phyloP scores from a whole-genome alignment of 2,329 filamentous ascomycete species.

The Macrophomina tecta region DNA sequence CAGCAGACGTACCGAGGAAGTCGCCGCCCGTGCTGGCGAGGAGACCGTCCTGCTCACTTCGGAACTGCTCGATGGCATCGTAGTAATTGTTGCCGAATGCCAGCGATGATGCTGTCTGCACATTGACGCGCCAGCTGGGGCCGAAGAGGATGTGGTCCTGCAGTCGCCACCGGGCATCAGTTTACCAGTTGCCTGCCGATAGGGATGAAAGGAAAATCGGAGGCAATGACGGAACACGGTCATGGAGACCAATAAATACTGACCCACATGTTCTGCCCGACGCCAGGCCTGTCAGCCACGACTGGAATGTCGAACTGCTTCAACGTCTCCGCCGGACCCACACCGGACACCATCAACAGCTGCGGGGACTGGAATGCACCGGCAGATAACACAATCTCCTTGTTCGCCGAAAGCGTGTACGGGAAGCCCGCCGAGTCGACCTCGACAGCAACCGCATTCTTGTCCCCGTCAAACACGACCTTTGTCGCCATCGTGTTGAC shows the following conservation, averaged over 20 bases:
- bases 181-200: too few relatives aligned
- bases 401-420: constrained; percentile 37
- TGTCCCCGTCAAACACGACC: constrained; percentile 38
- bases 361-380: constrained; percentile 46
- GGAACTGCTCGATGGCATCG: not conserved
- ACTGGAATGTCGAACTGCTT: constrained; percentile 34
- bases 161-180: too few relatives aligned
- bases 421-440: constrained; percentile 34
- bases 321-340: constrained; percentile 39
- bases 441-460: constrained; percentile 34
- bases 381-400: constrained; percentile 53
- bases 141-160: constrained; percentile 34
- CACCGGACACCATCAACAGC: constrained; percentile 44
- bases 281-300: constrained; percentile 34
- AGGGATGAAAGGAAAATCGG: too few relatives aligned
- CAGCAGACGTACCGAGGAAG: not conserved
- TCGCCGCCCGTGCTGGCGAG: not conserved
- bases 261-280: constrained; percentile 35
- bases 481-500: constrained; percentile 37
- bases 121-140: constrained; percentile 31
- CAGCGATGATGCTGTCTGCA: not conserved
- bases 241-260: too few relatives aligned
- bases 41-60: not conserved
- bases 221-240: too few relatives aligned
- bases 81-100: not conserved